Conservation (phyloP, 2,329 filamentous ascomycete species). For the Microdochium trichocladiopsis region DNA sequence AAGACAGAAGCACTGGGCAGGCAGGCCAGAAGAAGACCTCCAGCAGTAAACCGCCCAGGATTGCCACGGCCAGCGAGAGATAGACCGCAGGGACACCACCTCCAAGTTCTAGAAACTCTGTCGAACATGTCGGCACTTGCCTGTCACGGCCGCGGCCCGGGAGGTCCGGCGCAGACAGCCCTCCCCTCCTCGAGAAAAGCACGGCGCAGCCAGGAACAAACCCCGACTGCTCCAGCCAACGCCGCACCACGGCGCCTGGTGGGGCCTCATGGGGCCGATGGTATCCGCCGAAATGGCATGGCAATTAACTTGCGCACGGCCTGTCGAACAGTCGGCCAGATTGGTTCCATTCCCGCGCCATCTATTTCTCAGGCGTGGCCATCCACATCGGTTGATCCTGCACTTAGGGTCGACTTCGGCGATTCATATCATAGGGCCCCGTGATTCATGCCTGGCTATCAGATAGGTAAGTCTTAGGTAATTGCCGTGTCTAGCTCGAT, state of each 20-base stretch:
- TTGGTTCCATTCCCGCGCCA: too few relatives aligned
- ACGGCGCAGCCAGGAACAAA: neutral
- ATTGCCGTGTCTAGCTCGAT: neutral
- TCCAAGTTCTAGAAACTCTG: too few relatives aligned
- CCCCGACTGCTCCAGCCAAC: neutral
- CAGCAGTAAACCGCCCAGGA: too few relatives aligned
- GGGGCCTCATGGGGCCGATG: neutral
- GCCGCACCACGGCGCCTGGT: neutral
- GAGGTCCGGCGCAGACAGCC: neutral
- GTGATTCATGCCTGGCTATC: neutral
- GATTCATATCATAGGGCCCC: neutral
- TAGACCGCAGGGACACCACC: too few relatives aligned
- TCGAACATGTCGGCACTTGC: too few relatives aligned
- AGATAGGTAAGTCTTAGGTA: neutral
- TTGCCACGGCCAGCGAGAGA: too few relatives aligned
- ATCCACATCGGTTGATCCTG: neutral
- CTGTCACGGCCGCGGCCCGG: too few relatives aligned
- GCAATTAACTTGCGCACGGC: too few relatives aligned
- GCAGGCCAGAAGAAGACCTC: neutral
- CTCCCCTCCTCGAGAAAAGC: neutral
- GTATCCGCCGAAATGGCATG: neutral
- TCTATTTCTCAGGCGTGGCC: too few relatives aligned
- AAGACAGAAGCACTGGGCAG: neutral
- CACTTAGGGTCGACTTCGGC: neutral
- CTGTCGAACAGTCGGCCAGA: too few relatives aligned